These are phyloP conservation scores for Eleusine coracana DNA, from an alignment of 176 grass and related monocot genomes.

Conservation along the genomic window DNA sequence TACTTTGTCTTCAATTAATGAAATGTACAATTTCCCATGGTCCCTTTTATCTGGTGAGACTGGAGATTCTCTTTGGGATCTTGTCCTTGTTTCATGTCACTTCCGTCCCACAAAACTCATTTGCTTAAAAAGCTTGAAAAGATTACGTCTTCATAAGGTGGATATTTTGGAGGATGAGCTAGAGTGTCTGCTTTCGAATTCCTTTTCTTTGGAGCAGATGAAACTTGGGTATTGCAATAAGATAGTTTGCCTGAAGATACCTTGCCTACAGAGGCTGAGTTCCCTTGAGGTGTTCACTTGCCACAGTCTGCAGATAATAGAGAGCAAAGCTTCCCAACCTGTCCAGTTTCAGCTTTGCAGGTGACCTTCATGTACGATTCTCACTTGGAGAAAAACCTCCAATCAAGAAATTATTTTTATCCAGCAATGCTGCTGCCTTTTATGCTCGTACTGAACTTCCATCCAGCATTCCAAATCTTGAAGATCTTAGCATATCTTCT, in stretches of 20 bases:
- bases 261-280: background rate
- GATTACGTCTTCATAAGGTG: too few relatives aligned
- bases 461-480: background rate
- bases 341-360: background rate
- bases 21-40: too few relatives aligned
- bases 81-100: too few relatives aligned
- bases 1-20: too few relatives aligned
- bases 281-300: background rate
- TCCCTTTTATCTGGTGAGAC: too few relatives aligned
- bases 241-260: background rate
- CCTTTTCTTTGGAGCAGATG: too few relatives aligned
- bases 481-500: background rate
- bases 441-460: constrained; percentile 4
- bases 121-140: too few relatives aligned
- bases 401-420: background rate
- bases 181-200: too few relatives aligned
- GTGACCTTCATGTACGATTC: background rate
- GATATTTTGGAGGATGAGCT: too few relatives aligned
- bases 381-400: background rate
- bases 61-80: too few relatives aligned
- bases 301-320: background rate
- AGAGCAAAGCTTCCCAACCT: background rate
- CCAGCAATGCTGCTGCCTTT: too few relatives aligned
- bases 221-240: background rate
- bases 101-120: too few relatives aligned